Base-by-base conservation (phyloP, 352 stramenopile species). In the Phytophthora megakarya region DNA sequence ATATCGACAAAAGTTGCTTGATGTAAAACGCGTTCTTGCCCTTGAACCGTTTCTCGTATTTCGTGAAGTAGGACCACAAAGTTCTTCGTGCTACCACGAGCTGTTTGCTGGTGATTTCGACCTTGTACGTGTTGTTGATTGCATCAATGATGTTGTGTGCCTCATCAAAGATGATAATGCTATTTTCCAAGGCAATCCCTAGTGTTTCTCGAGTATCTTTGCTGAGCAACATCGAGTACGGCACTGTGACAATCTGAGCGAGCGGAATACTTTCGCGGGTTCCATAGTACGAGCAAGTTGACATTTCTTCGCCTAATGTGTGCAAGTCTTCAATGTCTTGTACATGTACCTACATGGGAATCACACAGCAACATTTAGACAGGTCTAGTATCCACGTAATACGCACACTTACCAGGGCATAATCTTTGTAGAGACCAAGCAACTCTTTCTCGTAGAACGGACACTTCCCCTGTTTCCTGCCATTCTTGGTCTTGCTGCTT, bases 141-240 rank as follows among this genome's bases (percentile, higher is more conserved):
- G 97, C 92, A 61, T 99, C 96, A 8, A 98, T 84, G 38, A 99
- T 89, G 72, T 99, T 99, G 76, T 99, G 98, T 15, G 97, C 98
- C 73, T 99, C 98, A 72, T 99, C 98, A 38, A 99, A 90, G 10
- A 99, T 81, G 15, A 99, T 87, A 9, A 99, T 89, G 42, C 87
- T 96, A 47, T 86, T 76, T 25, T 94, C 77, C 9, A 98, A 58
- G 12, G 81, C 57, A 19, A 98, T 86, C 0, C 90, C 89, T 38
- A 98, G 51, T 7, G 93, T 96, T 48, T 97, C 88, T 11, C 96
- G 84, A 30, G 90, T 93, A 40, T 93, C 77, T 58, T 95, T 90
- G 61, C 93, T 96, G 15, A 98, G 76, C 18, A 98, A 63, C 78
- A 98, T 92, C 11, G 85, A 88, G 72, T 98, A 98, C 21, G 96